A percentile compares a stretch with the other conserved stretches of the same genome.
These are phyloP conservation scores for Pelargonium cotyledonis DNA, from an alignment of 441 rosid genomes.

Conservation along the genomic window DNA sequence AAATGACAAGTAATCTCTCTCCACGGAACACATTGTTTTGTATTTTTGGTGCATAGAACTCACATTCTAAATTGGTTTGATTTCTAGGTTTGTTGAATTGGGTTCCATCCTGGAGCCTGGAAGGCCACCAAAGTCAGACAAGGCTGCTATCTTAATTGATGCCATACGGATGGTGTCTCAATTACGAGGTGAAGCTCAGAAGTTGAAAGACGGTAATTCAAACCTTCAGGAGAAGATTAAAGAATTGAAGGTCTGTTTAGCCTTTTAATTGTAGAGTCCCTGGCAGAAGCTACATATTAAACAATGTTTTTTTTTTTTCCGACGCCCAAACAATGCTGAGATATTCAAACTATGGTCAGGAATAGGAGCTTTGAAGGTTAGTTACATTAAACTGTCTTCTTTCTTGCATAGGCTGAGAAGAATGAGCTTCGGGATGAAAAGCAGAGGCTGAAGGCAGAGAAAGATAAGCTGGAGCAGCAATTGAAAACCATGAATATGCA, in stretches of 20 bases:
- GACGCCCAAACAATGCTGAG: no score
- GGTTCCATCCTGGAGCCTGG: conserved; percentile 85
- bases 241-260: conserved; percentile 65
- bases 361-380: no score
- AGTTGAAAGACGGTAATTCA: conserved; percentile 90
- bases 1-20: conserved; percentile 68
- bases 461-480: conserved; percentile 89
- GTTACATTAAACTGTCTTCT: neutral
- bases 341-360: no score
- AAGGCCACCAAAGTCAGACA: conserved; percentile 88
- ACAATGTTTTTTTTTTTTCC: no score
- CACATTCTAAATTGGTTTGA: conserved; percentile 6
- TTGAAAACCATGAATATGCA: conserved; percentile 53
- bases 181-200: conserved; percentile 78
- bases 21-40: neutral
- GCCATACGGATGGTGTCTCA: conserved; percentile 86
- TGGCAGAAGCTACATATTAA: no score
- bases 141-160: conserved; percentile 79
- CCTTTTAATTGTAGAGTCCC: no score
- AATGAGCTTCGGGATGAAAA: conserved; percentile 95
- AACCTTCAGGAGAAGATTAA: conserved; percentile 89
- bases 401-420: conserved; percentile 67
- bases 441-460: conserved; percentile 89
- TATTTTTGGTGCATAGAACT: neutral
- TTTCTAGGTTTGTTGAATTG: conserved; percentile 75